These are phyloP conservation scores for slime mould (Dictyostelium discoideum) DNA, from an alignment of 78 protist genomes.

Conservation along the genomic window dicty_2.7 NC_007089.4:3009501-3010000, in stretches of 20 bases:
- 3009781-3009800: neutral
- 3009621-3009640: neutral
- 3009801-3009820: neutral
- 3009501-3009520: no score
- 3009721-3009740: no score
- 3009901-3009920: slow-evolving; percentile 68
- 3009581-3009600: no score
- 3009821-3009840: slow-evolving; percentile 8
- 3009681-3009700: slow-evolving; percentile 25
- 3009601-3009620: neutral
- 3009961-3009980: neutral
- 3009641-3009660: neutral
- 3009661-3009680: slow-evolving; percentile 73
- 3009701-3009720: neutral
- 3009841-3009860: slow-evolving; percentile 67
- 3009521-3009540: no score
- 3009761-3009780: neutral
- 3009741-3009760: neutral
- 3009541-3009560: no score
- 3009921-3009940: slow-evolving; percentile 26
- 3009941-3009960: neutral
- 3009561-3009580: neutral
- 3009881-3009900: slow-evolving; percentile 59
- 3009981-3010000: neutral
- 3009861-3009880: slow-evolving; percentile 65